Evolutionary conservation across 179 eudicot genomes (phyloP).

Genomic region (Patellifolia procumbens): DNA sequence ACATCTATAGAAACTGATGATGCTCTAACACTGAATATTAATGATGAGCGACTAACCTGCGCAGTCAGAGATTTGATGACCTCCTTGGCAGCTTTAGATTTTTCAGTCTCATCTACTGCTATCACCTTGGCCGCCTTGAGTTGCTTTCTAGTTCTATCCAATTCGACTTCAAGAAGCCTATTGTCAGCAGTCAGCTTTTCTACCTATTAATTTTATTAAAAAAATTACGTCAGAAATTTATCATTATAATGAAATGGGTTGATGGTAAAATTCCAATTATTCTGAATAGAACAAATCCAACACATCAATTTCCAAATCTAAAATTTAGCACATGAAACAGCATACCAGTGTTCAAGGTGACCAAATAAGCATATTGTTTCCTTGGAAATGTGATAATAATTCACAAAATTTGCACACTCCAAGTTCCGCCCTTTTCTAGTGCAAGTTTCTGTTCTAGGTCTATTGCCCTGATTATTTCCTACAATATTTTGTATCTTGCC

Average conservation of each 20-base stretch:
- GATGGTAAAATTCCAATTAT: neutral
- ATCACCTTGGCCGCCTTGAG: slow-evolving; percentile 63
- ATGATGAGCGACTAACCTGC: slow-evolving; percentile 54
- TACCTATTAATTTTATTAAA: slow-evolving; percentile 44
- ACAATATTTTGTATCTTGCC: no score
- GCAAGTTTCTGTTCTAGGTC: no score
- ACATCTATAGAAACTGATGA: neutral
- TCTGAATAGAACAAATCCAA: neutral
- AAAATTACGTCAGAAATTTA: slow-evolving; percentile 6
- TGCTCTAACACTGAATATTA: neutral
- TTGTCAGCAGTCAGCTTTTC: slow-evolving; percentile 57
- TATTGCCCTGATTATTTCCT: no score
- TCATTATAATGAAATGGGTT: neutral
- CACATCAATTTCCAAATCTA: neutral
- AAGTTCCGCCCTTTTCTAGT: neutral
- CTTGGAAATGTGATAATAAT: neutral
- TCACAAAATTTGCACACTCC: neutral
- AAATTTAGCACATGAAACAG: slow-evolving; percentile 2
- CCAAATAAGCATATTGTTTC: neutral
- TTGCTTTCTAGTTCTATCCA: slow-evolving; percentile 59
- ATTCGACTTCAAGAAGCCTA: slow-evolving; percentile 65
- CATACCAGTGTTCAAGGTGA: neutral
- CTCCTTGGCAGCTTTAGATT: slow-evolving; percentile 84
- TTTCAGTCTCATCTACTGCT: slow-evolving; percentile 82
- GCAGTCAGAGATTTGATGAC: slow-evolving; percentile 77